Base-by-base conservation (phyloP, 306 rosid species). In the Acacia crassicarpa region DNA sequence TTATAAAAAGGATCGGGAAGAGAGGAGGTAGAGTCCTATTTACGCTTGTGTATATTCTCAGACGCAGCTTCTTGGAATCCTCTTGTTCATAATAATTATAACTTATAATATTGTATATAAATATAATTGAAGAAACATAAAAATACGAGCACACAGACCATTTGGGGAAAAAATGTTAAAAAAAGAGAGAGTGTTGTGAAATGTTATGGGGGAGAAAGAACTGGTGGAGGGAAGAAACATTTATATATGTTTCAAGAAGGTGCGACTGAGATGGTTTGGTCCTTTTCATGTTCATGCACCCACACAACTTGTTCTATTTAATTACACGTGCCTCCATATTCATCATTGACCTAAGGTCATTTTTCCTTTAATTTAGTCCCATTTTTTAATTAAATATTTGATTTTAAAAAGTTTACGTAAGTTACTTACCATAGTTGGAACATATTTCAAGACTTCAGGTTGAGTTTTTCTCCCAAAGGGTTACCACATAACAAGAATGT, bases 131-230 rank as follows among this genome's bases (percentile, higher is more conserved):
- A 10, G 14, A 22, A 23, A n/a, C 58, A 14, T 48, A 14, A 17
- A 17, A 8, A 51, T 9, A 51, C 58, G 2, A 51, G 58, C 7
- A 5, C 38, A 17, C 4, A 20, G 56, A 16, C n/a, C n/a, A 49
- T 49, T 15, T 46, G 4, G 6, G 4, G 15, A 14, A 49, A 14
- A 5, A 4, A 49, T 3, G 15, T 7, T 6, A 1, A 9, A 53
- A 54, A 9, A 22, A 2, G n/a, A 22, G 8, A 22, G 10, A 22
- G 5, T 53, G 61, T 49, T 49, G 10, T 6, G 27, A 40, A 61
- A 12, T 48, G 61, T 40, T 72, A 56, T 66, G 75, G 80, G 43
- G 83, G 35, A 38, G 78, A 63, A 17, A 48, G 41, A 15, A 68
- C 75, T 51, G 75, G 65, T 16, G 83, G 43, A 23, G 43, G 20